Conservation (phyloP, 257 asterid species). For the Schizonepeta tenuifolia region DNA sequence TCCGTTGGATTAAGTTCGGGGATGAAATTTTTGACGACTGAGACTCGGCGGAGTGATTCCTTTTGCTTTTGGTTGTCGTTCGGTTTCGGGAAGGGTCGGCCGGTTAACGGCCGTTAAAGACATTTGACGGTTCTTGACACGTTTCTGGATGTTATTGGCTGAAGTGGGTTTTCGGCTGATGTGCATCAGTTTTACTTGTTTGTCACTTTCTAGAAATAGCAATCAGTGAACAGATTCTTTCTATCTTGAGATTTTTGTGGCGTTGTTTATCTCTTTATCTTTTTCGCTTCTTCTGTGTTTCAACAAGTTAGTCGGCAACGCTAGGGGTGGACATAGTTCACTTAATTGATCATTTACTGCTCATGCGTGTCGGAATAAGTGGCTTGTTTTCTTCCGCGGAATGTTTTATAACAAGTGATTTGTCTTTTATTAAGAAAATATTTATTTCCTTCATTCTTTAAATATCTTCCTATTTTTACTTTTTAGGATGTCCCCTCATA, state of each 20-base stretch:
- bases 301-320: too few relatives aligned
- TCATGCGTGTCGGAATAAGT: too few relatives aligned
- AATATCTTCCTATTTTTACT: too few relatives aligned
- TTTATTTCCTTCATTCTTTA: too few relatives aligned
- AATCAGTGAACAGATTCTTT: background rate
- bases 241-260: slow-evolving; percentile 3
- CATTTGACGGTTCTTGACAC: background rate
- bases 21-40: background rate
- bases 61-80: background rate
- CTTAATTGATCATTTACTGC: too few relatives aligned
- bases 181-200: background rate
- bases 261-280: background rate
- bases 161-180: slow-evolving; percentile 18
- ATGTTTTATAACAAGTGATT: too few relatives aligned
- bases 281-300: too few relatives aligned
- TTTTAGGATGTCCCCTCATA: too few relatives aligned
- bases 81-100: slow-evolving; percentile 25
- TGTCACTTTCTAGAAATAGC: slow-evolving; percentile 10
- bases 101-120: slow-evolving; percentile 28
- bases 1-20: slow-evolving; percentile 39
- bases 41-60: slow-evolving; percentile 1
- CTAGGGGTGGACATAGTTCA: too few relatives aligned
- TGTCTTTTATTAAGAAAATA: too few relatives aligned
- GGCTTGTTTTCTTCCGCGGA: too few relatives aligned
- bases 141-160: slow-evolving; percentile 15